Base-by-base conservation (phyloP, 495 filamentous ascomycete genomes). In the Trichocladium antarcticum region DNA sequence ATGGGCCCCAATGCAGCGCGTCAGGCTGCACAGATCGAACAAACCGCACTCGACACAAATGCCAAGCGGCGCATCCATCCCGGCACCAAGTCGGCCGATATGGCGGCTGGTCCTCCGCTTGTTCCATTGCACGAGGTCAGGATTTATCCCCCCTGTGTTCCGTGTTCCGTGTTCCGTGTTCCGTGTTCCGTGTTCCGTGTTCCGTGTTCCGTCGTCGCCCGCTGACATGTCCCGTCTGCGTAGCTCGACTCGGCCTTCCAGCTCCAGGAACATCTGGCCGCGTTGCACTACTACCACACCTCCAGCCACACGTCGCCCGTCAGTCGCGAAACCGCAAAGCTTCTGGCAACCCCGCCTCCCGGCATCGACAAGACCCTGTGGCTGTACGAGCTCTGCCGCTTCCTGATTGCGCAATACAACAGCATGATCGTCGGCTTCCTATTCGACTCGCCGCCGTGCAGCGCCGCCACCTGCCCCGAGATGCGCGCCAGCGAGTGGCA, bases 401-500 rank as follows among this genome's bases (percentile, higher is more conserved):
- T 96, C 61, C 78, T 97, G 24, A 90, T 85, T 28, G 83, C 89
- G 61, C 88, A 95, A 69, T 86, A 84, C 55, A 98, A 98, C 72
- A 80, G 79, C 49, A 74, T 98, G 37, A 82, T 98, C 58, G 79
- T 95, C 46, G 86, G 85, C 46, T 89, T 98, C 59, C 87, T 96
- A 57, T 83, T 86, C 57, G 93, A 97, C 65, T 73, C 73, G 45
- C 89, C 89, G 5, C 81, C 89, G 7, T 98, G 92, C 67, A 90
- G 86, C 37, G 72, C 84, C 5, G 66, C 73, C 42, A 94, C 93
- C 4, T 98, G 92, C 60, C 86, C 89, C 27, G 93, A 98, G 66
- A 98, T 98, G 92, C 89, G 93, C 54, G 92, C 93, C 3, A 85
- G 81, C 41, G 92, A 98, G 70, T 98, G 92, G 92, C 92, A 98